Percentiles rank a stretch among this genome's conserved stretches.
These are phyloP conservation scores for Heracleum sosnowskyi DNA, from an alignment of 129 eudicot genomes.

Conservation along the genomic window DNA sequence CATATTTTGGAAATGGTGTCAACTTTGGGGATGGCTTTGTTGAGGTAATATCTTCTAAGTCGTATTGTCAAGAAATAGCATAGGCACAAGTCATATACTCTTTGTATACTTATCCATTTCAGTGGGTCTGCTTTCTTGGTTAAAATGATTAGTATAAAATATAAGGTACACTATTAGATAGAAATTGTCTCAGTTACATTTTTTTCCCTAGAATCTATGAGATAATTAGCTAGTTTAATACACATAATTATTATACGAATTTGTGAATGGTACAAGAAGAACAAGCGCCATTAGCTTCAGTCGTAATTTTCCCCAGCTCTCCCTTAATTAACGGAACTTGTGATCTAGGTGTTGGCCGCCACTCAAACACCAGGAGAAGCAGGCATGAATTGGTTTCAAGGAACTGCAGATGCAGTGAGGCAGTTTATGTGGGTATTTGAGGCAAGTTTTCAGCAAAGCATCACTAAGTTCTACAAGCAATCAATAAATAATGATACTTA, in stretches of 20 bases:
- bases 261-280: not conserved
- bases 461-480: not conserved
- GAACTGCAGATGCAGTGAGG: conserved; percentile 97
- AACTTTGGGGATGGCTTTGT: conserved; percentile 98
- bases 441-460: conserved; percentile 27
- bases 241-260: not conserved
- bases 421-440: conserved; percentile 92
- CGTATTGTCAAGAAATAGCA: not conserved
- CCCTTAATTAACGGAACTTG: not conserved
- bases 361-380: conserved; percentile 87
- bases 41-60: conserved; percentile 41
- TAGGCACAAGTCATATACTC: not conserved
- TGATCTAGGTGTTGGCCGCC: conserved; percentile 79
- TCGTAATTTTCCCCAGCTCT: not conserved
- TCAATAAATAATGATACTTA: not conserved
- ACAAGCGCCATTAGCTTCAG: not conserved
- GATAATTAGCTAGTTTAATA: not conserved
- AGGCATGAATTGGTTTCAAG: conserved; percentile 96
- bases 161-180: not conserved
- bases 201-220: not conserved
- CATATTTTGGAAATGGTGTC: conserved; percentile 77
- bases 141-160: not conserved
- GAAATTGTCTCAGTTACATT: not conserved
- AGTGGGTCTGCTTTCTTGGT: not conserved
- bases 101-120: not conserved